phyloP scores from a whole-genome alignment of 306 rosid genomes.

The Inga oerstediana region DNA sequence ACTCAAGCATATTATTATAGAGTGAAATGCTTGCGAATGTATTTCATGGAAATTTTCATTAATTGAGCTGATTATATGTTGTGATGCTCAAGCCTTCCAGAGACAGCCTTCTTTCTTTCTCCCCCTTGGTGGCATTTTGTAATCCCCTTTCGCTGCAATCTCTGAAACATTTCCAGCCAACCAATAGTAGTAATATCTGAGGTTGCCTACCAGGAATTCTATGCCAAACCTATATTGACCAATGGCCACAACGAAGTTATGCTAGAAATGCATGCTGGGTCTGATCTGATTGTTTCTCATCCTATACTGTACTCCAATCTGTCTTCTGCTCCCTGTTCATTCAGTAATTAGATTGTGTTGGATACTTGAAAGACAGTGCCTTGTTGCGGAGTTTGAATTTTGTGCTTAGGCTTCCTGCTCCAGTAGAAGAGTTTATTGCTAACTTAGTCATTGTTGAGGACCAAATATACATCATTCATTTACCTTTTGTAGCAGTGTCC shows the following conservation, averaged over 20 bases:
- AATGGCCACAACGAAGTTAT: neutral
- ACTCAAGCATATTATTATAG: neutral
- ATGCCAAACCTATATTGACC: constrained; percentile 25
- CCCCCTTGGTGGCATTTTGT: neutral
- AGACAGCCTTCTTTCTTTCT: neutral
- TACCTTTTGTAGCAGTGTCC: neutral
- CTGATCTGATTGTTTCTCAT: neutral
- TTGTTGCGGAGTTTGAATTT: neutral
- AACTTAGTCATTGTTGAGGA: neutral
- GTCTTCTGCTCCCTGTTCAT: neutral
- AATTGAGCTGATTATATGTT: neutral
- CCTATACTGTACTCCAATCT: constrained; percentile 11
- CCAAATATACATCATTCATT: neutral
- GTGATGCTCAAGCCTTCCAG: neutral
- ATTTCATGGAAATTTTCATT: neutral
- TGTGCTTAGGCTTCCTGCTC: constrained; percentile 14
- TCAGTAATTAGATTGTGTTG: neutral
- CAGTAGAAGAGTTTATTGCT: neutral
- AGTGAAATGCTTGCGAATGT: neutral
- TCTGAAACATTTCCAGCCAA: neutral
- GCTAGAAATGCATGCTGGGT: neutral
- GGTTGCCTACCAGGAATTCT: neutral
- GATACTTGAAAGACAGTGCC: neutral
- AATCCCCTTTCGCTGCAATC: neutral
- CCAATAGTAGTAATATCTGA: neutral